Conservation (phyloP, 352 stramenopile species). For the Ophiocytium majus region DNA sequence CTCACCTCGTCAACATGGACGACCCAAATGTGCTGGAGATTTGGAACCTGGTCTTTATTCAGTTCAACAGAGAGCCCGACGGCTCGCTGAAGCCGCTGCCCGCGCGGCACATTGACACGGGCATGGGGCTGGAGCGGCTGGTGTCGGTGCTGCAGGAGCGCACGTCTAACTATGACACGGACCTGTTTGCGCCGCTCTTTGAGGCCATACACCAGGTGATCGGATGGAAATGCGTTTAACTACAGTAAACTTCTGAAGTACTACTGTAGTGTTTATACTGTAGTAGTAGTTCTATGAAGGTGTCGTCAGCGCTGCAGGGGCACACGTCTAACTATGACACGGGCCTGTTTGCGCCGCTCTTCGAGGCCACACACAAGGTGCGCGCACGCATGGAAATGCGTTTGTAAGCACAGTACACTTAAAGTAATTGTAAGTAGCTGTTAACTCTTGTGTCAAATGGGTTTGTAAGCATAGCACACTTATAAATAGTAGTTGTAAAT, state of each 20-base stretch:
- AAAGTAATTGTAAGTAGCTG: too few relatives aligned
- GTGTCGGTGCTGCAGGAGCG: slow-evolving; percentile 90
- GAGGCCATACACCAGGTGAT: slow-evolving; percentile 79
- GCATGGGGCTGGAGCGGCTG: slow-evolving; percentile 96
- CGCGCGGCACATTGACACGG: slow-evolving; percentile 95
- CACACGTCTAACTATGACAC: slow-evolving; percentile 98
- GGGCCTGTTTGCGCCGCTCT: slow-evolving; percentile 94
- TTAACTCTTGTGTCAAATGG: too few relatives aligned
- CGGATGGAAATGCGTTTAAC: too few relatives aligned
- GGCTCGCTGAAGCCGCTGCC: slow-evolving; percentile 82
- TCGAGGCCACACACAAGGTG: slow-evolving; percentile 82
- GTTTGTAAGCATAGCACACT: too few relatives aligned
- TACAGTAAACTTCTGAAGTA: not conserved
- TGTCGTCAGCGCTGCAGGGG: slow-evolving; percentile 86
- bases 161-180: slow-evolving; percentile 97
- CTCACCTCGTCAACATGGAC: slow-evolving; percentile 91
- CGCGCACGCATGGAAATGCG: too few relatives aligned
- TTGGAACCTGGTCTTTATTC: slow-evolving; percentile 99
- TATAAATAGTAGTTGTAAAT: too few relatives aligned
- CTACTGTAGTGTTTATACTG: not conserved
- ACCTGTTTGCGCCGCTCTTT: slow-evolving; percentile 95
- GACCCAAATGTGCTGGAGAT: slow-evolving; percentile 98
- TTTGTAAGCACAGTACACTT: too few relatives aligned
- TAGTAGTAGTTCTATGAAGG: slow-evolving; percentile 16
- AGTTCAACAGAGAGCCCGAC: slow-evolving; percentile 90